These are phyloP conservation scores for Neurospora crassa DNA, from an alignment of 2,329 filamentous ascomycete species.

Conservation along the genomic window DNA sequence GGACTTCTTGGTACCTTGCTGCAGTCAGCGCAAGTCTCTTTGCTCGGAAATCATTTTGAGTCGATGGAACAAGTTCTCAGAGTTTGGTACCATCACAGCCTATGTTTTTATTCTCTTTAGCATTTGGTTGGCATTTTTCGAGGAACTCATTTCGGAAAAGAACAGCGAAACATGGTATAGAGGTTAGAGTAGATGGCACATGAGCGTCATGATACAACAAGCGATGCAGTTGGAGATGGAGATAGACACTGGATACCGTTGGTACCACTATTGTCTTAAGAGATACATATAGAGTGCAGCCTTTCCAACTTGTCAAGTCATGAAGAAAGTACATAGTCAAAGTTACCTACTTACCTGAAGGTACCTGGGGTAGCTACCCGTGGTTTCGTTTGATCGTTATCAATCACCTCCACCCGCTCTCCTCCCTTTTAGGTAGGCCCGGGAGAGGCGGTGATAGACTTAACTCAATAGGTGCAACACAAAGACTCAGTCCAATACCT, in stretches of 20 bases:
- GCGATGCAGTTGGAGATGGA: background rate
- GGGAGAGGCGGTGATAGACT: too few species aligned
- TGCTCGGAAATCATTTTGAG: background rate
- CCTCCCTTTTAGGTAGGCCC: too few species aligned
- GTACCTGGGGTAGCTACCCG: background rate
- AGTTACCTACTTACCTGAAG: background rate
- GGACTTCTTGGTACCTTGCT: background rate
- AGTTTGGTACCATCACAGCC: background rate
- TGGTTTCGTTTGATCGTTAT: background rate
- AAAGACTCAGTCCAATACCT: background rate
- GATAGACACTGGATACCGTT: background rate
- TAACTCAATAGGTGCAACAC: too few species aligned
- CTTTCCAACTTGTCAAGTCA: background rate
- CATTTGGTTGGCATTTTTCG: background rate
- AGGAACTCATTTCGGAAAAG: background rate
- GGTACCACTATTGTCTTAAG: background rate
- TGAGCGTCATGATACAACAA: background rate
- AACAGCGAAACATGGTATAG: background rate
- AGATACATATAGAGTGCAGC: background rate
- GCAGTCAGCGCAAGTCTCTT: background rate
- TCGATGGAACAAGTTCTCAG: background rate
- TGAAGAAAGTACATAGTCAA: background rate
- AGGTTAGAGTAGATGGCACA: background rate
- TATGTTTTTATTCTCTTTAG: background rate
- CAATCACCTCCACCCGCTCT: background rate